Percentiles rank a stretch among this genome's conserved stretches.
These are phyloP conservation scores for Coemansia sp. DNA, from an alignment of 192 early-diverging fungal species.

Conservation along the genomic window DNA sequence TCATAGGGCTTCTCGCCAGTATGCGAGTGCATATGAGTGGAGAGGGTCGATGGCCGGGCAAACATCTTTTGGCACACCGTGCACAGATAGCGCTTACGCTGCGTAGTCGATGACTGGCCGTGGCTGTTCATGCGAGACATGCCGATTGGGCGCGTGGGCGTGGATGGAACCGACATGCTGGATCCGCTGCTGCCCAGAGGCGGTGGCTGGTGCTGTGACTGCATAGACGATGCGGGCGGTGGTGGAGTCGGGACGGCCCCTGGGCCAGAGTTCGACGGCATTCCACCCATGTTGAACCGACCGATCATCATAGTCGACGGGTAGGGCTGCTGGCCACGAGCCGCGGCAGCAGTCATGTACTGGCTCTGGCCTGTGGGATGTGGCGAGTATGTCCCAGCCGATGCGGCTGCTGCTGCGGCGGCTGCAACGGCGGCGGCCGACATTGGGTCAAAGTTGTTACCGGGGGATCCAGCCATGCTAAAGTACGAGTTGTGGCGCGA, in stretches of 20 bases:
- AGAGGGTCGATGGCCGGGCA: slow-evolving; percentile 53
- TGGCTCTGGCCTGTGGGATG: slow-evolving; percentile 19
- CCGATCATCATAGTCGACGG: slow-evolving; percentile 47
- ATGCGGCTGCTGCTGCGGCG: slow-evolving; percentile 25
- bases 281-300: slow-evolving; percentile 32
- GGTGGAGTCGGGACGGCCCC: slow-evolving; percentile 28
- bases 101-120: slow-evolving; percentile 46
- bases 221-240: slow-evolving; percentile 10
- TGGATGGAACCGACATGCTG: slow-evolving; percentile 30
- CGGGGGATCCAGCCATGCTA: slow-evolving; percentile 34
- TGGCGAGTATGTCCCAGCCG: slow-evolving; percentile 29
- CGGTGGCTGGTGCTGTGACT: slow-evolving; percentile 5
- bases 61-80: slow-evolving; percentile 55
- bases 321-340: slow-evolving; percentile 35
- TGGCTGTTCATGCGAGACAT: slow-evolving; percentile 40
- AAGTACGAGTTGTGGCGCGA: slow-evolving; percentile 48
- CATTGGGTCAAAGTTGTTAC: slow-evolving; percentile 37
- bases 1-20: slow-evolving; percentile 59
- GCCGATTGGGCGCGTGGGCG: slow-evolving; percentile 27
- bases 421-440: slow-evolving; percentile 35
- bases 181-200: slow-evolving; percentile 7
- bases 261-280: slow-evolving; percentile 5
- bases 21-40: slow-evolving; percentile 58
- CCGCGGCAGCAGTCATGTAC: slow-evolving; percentile 16
- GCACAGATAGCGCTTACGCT: slow-evolving; percentile 58